A percentile compares a stretch with the other conserved stretches of the same genome.
phyloP scores from a whole-genome alignment of 495 filamentous ascomycete genomes.

The Aspergillus biplanus region DNA sequence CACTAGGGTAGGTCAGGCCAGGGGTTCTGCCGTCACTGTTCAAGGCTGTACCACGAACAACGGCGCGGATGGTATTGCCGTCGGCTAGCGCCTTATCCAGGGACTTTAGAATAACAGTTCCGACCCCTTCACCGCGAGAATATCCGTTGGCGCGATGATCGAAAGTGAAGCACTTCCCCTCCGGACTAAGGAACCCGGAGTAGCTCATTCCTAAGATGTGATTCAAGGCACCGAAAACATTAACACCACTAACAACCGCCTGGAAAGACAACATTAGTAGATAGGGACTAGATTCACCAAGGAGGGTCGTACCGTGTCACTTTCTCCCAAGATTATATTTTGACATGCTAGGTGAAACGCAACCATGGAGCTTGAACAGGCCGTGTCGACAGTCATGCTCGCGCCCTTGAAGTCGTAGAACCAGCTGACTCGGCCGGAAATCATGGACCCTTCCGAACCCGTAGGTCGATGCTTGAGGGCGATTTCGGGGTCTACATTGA shows the following conservation, averaged over 20 bases:
- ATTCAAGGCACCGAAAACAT: not conserved
- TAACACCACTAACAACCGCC: not conserved
- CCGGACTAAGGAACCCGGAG: not conserved
- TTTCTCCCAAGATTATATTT: not conserved
- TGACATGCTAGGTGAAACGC: not conserved
- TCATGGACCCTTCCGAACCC: conserved; percentile 13
- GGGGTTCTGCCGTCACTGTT: conserved; percentile 3
- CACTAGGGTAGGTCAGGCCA: not conserved
- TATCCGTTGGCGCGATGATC: conserved; percentile 7
- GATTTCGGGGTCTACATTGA: conserved; percentile 15
- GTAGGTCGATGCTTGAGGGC: conserved; percentile 9
- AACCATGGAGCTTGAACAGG: conserved; percentile 14
- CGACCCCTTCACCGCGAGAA: not conserved
- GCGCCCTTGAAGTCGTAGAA: no score
- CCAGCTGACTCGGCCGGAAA: conserved; percentile 37
- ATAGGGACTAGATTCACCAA: not conserved
- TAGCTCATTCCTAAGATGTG: not conserved
- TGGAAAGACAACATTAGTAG: not conserved
- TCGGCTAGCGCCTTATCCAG: conserved; percentile 6
- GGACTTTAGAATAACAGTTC: not conserved
- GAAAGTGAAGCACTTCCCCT: conserved; percentile 3
- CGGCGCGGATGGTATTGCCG: conserved; percentile 8
- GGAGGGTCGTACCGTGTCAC: not conserved
- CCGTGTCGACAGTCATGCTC: no score
- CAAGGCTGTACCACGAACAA: not conserved